A percentile compares a stretch with the other conserved stretches of the same genome.
Evolutionary conservation across 805 yeast genomes (phyloP).

Genomic region (Ogataea pignaliae): DNA sequence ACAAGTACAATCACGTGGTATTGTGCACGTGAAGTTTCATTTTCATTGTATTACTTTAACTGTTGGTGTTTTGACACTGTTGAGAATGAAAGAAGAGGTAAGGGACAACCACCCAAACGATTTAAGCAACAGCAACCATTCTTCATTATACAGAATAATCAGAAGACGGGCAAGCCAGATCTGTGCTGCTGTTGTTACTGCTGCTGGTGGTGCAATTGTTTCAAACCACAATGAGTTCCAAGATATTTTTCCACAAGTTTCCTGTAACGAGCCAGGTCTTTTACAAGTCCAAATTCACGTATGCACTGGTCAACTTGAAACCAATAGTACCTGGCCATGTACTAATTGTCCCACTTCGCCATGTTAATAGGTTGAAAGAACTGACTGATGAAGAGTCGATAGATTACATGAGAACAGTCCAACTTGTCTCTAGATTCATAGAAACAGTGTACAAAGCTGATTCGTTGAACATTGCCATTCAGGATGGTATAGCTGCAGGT

Average conservation of each 20-base stretch:
- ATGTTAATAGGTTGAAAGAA: conserved; percentile 62
- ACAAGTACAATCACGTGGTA: no score
- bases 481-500: conserved; percentile 95
- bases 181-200: no score
- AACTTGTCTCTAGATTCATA: conserved; percentile 63
- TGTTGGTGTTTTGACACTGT: no score
- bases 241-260: conserved; percentile 46
- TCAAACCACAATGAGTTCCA: conserved; percentile 12
- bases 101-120: no score
- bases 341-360: conserved; percentile 76
- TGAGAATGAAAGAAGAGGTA: no score
- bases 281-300: conserved; percentile 60
- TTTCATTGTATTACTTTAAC: no score
- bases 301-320: conserved; percentile 84
- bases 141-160: no score
- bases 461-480: conserved; percentile 84
- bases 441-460: conserved; percentile 70
- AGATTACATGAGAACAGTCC: conserved; percentile 78
- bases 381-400: conserved; percentile 64
- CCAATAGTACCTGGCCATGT: conserved; percentile 96
- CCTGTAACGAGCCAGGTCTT: conserved; percentile 54
- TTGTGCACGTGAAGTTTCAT: no score
- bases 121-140: no score
- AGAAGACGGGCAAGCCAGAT: no score
- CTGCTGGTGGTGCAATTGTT: neutral